Evolutionary conservation across 805 yeast genomes (phyloP), one percentile per base, ranked within the genome.

Genomic region (Metschnikowia similis): DNA sequence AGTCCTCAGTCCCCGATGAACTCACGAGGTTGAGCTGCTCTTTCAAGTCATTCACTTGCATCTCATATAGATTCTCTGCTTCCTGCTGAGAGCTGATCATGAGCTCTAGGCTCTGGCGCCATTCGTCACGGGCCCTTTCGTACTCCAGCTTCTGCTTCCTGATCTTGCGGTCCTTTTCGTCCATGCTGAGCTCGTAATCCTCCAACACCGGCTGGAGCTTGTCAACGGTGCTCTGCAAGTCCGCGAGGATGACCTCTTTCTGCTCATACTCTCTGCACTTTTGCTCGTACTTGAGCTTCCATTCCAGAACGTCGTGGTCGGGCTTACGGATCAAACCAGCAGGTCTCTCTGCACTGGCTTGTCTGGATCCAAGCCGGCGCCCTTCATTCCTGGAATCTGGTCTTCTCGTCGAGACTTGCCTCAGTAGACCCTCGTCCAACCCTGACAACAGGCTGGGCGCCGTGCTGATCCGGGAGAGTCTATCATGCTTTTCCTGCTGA

Each of bases 51-150:
- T 63, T 63, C 44, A 82, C 65, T 52, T 79, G 78, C n/a, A 66
- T 63, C 45, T 73, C 68, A 56, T 76, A 82, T 32, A 78, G 64
- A 17, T 62, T 60, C 52, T 79, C 85, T 50, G 77, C 80, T 51
- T 82, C 85, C 45, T 73, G 76, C 35, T 82, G 81, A 38, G 82
- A 81, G 31, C 67, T 62, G 40, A 81, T 79, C 62, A 84, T 71
- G 40, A 80, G 66, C 51, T 79, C 84, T 44, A 84, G 72, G 14
- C 80, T 82, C 45, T 77, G 80, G 41, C 84, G 63, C 67, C 85
- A 70, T 59, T 84, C 87, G 42, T 75, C 77, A 29, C 85, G 69
- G 41, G 84, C 85, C 13, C 63, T 58, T 45, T 81, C 85, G 40
- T 77, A 75, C 28, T 70, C 76, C 16, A 58, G 59, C 58, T 76